Evolutionary conservation across 1,139 yeast genomes (phyloP), one percentile per base, ranked within the genome.

Genomic region (Trichomonascaceae sp.): DNA sequence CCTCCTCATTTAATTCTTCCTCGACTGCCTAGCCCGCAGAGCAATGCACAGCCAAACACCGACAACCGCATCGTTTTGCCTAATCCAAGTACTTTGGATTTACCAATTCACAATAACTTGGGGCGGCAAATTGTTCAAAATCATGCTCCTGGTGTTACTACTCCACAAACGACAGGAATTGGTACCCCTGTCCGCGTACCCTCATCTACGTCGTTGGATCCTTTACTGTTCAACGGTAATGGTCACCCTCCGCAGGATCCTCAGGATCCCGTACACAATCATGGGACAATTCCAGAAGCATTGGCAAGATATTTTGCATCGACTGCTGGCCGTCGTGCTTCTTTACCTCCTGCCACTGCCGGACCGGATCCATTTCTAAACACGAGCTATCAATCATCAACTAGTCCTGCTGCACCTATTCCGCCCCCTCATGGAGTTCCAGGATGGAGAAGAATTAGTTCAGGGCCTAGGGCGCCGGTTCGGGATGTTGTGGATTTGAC

Each of bases 401-500:
- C 50, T 7, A 36, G 24, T 18, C 43, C 27, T 24, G 15, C 32
- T 13, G 36, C 51, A 17, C 51, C 51, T 30, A 49, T 43, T 18
- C 53, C 50, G 12, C 53, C 53, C 22, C 53, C 53, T 3, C 49
- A 45, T 22, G 45, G 39, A 18, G 17, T 36, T n/a, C 27, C 45
- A 19, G 27, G 24, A 18, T 36, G 41, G 41, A 7, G 15, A 36
- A 36, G 41, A 36, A 15, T 36, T 13, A 17, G 41, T 12, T 15
- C 44, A 45, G 30, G 51, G 13, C 44, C 43, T 7, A 44, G 47
- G 9, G 15, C 43, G n/a, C 30, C 43, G n/a, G 36, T 38, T 38
- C 50, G 51, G 6, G 64, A 61, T 27, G 64, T 62, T n/a, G 58
- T 62, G 54, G 64, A 60, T 53, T 51, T 63, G 44, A 63, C 63